phyloP scores from a whole-genome alignment of 176 grass and related monocot species.

The Otatea glauca region DNA sequence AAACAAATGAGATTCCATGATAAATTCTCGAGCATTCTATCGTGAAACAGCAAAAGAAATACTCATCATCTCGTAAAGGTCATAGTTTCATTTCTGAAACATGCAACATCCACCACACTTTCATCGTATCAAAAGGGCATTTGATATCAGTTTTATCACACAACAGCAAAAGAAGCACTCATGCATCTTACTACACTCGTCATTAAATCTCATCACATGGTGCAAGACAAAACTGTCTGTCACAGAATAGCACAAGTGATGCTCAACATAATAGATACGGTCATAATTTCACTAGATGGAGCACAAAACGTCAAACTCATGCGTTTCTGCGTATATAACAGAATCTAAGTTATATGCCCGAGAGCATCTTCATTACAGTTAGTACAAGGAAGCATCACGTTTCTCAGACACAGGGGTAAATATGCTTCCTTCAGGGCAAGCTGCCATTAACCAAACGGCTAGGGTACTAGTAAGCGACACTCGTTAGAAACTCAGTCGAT shows the following conservation, averaged over 20 bases:
- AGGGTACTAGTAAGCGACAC: neutral
- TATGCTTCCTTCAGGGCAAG: neutral
- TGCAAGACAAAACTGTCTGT: neutral
- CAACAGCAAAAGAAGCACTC: neutral
- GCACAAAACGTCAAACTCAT: neutral
- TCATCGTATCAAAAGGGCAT: neutral
- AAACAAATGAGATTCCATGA: neutral
- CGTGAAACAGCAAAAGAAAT: too few species aligned
- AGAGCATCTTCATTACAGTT: constrained; percentile 1
- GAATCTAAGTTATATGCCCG: neutral
- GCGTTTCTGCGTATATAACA: neutral
- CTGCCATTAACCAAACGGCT: neutral
- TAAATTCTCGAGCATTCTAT: too few species aligned
- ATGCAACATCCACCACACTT: neutral
- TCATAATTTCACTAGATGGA: neutral
- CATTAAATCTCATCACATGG: neutral
- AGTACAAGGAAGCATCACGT: neutral
- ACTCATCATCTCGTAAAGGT: neutral
- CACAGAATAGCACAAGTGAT: neutral
- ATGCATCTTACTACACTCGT: too few species aligned
- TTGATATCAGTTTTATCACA: neutral
- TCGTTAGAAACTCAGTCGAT: constrained; percentile 23
- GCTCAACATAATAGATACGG: neutral
- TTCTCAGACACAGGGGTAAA: neutral
- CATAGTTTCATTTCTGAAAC: neutral